Evolutionary conservation across 2,329 filamentous ascomycete genomes (phyloP), one percentile per base, ranked within the genome.

Genomic region (Ascochyta fabae): DNA sequence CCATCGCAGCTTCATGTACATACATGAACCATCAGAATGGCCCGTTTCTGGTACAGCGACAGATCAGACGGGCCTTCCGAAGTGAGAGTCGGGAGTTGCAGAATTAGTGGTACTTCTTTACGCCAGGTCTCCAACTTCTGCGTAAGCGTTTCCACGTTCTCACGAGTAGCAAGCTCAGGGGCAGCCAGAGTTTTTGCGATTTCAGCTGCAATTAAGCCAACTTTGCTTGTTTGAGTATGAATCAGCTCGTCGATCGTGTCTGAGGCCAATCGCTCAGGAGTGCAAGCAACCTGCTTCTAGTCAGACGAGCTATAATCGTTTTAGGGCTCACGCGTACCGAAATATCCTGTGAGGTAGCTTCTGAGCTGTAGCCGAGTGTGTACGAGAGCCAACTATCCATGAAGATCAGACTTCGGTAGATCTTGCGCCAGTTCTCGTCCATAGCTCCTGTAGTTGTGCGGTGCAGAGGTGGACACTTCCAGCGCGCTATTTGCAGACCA

Each of bases 381-480:
- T 74, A 75, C 1, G 72, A 73, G 6, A 76, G 63, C 74, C 74
- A 77, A 22, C 69, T 70, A 54, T 76, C 74, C 69, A 76, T 73
- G 58, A 76, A 76, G 8, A 75, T 69, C 9, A 76, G 56, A 43
- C 71, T 76, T 9, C 73, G 65, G 33, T 68, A 71, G 13, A 76
- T 50, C 35, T 65, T 69, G 16, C 58, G 65, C 68, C 68, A 71
- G 29, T 59, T 62, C 0, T 70, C 64, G 15, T 59, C 56, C 24
- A 26, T 7, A 15, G 38, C 27, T 8, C 41, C 42, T 38, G n/a
- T 19, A 16, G 45, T 19, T 33, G n/a, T 39, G 8, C 26, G 48
- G 8, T 62, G 46, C 16, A 62, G 15, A 0, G 50, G 12, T 4
- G 64, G 66, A 35, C 55, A 69, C 51, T 71, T 70, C 68, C 68